A percentile compares a stretch with the other conserved stretches of the same genome.
phyloP scores from a whole-genome alignment of 192 early-diverging fungal species.

The Coemansia sp. region DNA sequence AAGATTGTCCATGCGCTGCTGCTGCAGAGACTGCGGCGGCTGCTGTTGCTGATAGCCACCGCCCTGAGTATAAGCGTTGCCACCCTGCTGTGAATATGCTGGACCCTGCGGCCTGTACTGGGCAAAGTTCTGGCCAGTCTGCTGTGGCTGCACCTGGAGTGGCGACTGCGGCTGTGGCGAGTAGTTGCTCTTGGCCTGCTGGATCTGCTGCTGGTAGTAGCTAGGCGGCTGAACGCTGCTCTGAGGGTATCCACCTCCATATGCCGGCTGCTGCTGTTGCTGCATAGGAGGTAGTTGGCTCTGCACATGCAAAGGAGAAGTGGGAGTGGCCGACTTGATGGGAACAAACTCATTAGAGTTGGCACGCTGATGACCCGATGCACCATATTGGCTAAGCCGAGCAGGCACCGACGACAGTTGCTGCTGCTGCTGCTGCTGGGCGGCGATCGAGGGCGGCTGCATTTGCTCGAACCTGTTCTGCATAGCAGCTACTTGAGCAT shows the following conservation, averaged over 20 bases:
- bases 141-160: constrained; percentile 11
- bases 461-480: constrained; percentile 36
- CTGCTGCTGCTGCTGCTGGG: constrained; percentile 22
- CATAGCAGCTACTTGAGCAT: constrained; percentile 35
- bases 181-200: constrained; percentile 38
- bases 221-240: constrained; percentile 42
- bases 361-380: constrained; percentile 32
- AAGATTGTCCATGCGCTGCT: constrained; percentile 15
- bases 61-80: constrained; percentile 23
- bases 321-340: constrained; percentile 24
- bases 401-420: constrained; percentile 30
- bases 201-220: constrained; percentile 54
- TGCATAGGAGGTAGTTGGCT: constrained; percentile 23
- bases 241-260: constrained; percentile 48
- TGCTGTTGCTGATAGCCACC: constrained; percentile 37
- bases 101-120: constrained; percentile 1
- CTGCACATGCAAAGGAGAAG: constrained; percentile 19
- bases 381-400: constrained; percentile 19
- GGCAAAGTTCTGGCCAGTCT: not conserved
- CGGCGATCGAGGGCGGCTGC: constrained; percentile 27
- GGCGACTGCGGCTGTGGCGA: constrained; percentile 24
- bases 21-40: constrained; percentile 16
- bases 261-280: constrained; percentile 18
- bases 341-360: constrained; percentile 54
- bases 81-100: not conserved